These are phyloP conservation scores for Corinectria fuckeliana DNA, from an alignment of 2,329 filamentous ascomycete species.

Conservation along the genomic window DNA sequence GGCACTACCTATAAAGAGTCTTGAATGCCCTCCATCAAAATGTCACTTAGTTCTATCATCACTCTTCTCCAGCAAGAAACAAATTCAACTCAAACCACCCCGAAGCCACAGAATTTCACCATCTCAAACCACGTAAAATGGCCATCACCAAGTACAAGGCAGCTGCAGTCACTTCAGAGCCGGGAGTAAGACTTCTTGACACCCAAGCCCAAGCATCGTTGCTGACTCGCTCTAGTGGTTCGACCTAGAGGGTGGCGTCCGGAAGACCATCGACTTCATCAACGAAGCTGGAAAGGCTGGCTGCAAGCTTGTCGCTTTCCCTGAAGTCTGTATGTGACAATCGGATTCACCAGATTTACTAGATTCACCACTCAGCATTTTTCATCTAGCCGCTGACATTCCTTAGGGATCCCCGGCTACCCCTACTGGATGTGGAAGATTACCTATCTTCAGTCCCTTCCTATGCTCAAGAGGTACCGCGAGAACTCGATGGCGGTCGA, in stretches of 20 bases:
- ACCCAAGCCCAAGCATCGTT: not conserved
- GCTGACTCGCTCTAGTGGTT: conserved; percentile 39
- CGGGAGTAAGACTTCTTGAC: not conserved
- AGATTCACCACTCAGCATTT: not conserved
- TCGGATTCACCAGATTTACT: not conserved
- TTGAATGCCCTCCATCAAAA: not conserved
- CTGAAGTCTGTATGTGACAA: conserved; percentile 50
- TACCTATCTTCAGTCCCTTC: conserved; percentile 41
- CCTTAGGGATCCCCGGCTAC: conserved; percentile 57
- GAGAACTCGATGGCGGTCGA: conserved; percentile 45
- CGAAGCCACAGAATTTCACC: not conserved
- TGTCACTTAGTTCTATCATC: not conserved
- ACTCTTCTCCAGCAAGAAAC: not conserved
- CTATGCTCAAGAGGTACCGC: conserved; percentile 46
- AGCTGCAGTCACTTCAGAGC: conserved; percentile 14
- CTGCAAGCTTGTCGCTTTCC: conserved; percentile 61
- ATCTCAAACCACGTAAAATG: conserved; percentile 2
- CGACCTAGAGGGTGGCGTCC: conserved; percentile 59
- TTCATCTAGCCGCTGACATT: not conserved
- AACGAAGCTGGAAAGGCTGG: conserved; percentile 59
- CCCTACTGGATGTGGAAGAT: conserved; percentile 50
- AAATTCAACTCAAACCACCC: not conserved
- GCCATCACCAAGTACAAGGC: conserved; percentile 17
- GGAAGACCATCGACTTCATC: conserved; percentile 65
- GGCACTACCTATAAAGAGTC: not conserved